These are phyloP conservation scores for Durotheca rogersii DNA, from an alignment of 495 filamentous ascomycete genomes.

Conservation along the genomic window DNA sequence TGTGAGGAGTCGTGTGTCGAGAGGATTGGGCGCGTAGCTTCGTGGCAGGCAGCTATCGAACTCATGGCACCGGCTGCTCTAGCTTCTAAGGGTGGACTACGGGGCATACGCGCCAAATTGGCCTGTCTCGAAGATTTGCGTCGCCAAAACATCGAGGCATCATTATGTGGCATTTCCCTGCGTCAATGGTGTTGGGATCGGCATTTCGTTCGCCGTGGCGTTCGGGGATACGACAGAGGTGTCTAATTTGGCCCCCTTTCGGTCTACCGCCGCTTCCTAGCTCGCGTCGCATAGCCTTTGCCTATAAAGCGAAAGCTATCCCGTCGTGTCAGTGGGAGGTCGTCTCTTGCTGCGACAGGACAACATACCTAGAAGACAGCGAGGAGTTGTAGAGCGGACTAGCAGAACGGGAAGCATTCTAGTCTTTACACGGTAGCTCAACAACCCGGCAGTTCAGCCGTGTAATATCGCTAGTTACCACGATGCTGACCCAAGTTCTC, in stretches of 20 bases:
- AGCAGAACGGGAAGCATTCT: background rate
- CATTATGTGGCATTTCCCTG: slow-evolving; percentile 12
- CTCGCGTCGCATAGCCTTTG: background rate
- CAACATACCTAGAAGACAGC: background rate
- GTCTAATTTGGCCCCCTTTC: slow-evolving; percentile 12
- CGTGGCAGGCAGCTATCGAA: background rate
- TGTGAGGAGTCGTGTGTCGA: slow-evolving; percentile 1
- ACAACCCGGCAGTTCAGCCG: slow-evolving; percentile 1
- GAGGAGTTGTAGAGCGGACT: slow-evolving; percentile 7
- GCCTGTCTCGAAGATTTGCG: slow-evolving; percentile 5
- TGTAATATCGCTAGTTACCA: background rate
- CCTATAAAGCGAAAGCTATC: slow-evolving; percentile 17
- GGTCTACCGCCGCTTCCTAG: slow-evolving; percentile 6
- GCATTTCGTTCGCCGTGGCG: background rate
- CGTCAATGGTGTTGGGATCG: slow-evolving; percentile 7
- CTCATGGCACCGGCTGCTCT: no score
- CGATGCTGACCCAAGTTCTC: slow-evolving; percentile 23
- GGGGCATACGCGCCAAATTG: slow-evolving; percentile 1
- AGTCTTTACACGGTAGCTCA: background rate
- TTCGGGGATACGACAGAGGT: slow-evolving; percentile 6
- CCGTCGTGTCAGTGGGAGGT: background rate
- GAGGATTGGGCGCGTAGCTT: background rate
- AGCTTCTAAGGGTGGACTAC: slow-evolving; percentile 3
- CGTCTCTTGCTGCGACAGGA: background rate
- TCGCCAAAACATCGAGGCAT: slow-evolving; percentile 1